Percentiles rank a stretch among this genome's conserved stretches.
Evolutionary conservation across 2,329 filamentous ascomycete genomes (phyloP).

Genomic region (Stenocarpella maydis): DNA sequence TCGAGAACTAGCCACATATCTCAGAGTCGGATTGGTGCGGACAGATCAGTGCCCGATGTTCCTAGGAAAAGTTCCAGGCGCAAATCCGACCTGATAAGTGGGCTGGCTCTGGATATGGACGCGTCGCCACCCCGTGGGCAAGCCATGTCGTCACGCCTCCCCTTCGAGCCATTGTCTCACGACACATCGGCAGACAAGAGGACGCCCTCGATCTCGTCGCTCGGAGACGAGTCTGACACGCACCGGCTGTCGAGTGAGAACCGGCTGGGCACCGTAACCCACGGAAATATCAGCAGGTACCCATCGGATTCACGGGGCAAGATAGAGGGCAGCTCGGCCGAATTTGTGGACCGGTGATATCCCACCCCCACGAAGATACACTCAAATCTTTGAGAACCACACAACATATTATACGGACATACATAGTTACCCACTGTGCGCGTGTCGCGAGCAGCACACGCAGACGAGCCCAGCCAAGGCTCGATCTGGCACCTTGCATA

Average conservation of each 20-base stretch:
- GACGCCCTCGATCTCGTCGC: constrained; percentile 59
- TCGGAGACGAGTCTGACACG: constrained; percentile 51
- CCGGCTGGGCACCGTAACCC: constrained; percentile 63
- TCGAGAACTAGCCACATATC: constrained; percentile 62
- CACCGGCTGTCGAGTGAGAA: constrained; percentile 47
- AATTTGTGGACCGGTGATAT: constrained; percentile 56
- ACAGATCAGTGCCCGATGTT: constrained; percentile 60
- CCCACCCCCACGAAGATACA: not conserved
- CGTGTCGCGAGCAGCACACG: not conserved
- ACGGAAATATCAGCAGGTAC: constrained; percentile 64
- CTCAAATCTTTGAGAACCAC: not conserved
- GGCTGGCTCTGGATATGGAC: constrained; percentile 40
- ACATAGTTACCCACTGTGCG: not conserved
- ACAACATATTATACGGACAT: not conserved
- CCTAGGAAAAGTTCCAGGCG: constrained; percentile 79
- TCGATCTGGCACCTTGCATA: constrained; percentile 12
- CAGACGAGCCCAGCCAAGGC: not conserved
- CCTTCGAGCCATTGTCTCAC: constrained; percentile 58
- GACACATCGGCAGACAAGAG: constrained; percentile 59
- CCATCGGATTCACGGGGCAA: constrained; percentile 57
- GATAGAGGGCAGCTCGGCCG: constrained; percentile 62
- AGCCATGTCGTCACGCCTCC: constrained; percentile 53
- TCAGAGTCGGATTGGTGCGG: constrained; percentile 42
- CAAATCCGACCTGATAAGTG: constrained; percentile 53
- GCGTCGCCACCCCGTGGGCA: constrained; percentile 40